Evolutionary conservation across 2,329 filamentous ascomycete species (phyloP).

Genomic region (Hirsutella rhossiliensis): DNA sequence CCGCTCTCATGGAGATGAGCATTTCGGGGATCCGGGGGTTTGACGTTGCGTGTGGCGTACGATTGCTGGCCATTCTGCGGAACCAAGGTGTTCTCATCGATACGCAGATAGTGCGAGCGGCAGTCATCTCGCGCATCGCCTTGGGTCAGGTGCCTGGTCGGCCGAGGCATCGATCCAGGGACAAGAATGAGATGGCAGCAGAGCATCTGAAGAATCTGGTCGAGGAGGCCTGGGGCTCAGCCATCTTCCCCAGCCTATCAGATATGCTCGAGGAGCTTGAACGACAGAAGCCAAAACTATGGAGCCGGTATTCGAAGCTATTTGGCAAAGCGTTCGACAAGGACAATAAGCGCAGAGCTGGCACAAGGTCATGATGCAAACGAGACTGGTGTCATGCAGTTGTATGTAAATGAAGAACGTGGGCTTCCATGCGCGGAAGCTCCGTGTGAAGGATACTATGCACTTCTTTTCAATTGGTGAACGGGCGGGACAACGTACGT

Average conservation of each 20-base stretch:
- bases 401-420: too few relatives aligned
- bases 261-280: conserved; percentile 15
- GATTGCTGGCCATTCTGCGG: conserved; percentile 20
- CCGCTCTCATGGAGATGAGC: conserved; percentile 5
- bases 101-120: conserved; percentile 15
- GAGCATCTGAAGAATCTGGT: conserved; percentile 17
- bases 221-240: conserved; percentile 22
- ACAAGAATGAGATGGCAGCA: conserved; percentile 16
- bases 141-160: conserved; percentile 16
- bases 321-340: conserved; percentile 14
- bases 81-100: conserved; percentile 23
- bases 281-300: conserved; percentile 15
- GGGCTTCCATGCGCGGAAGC: too few relatives aligned
- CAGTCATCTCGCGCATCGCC: conserved; percentile 16
- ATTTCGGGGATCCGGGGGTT: conserved; percentile 10
- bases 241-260: conserved; percentile 13
- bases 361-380: too few relatives aligned
- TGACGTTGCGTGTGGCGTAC: conserved; percentile 24
- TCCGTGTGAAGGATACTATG: too few relatives aligned
- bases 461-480: too few relatives aligned
- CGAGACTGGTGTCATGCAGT: too few relatives aligned
- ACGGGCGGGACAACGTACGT: too few relatives aligned
- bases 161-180: conserved; percentile 14
- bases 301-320: conserved; percentile 16
- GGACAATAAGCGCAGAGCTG: too few relatives aligned